phyloP scores from a whole-genome alignment of 164 flowering plant species.

The Cinnamomum micranthum region DNA sequence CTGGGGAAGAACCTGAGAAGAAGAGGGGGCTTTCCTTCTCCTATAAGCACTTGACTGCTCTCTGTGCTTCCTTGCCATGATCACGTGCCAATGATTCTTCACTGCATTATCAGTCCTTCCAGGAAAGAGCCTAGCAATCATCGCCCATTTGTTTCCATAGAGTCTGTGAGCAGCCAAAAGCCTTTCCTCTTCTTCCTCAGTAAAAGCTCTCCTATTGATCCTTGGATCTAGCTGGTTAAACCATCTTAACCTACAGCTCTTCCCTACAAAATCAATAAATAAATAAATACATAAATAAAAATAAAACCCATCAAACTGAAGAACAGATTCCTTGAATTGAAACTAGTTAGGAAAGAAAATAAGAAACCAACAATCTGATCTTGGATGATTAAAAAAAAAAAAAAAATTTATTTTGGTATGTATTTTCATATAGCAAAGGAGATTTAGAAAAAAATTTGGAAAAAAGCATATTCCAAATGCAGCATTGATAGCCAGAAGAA shows the following conservation, averaged over 20 bases:
- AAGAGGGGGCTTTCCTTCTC: constrained; percentile 32
- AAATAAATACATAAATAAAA: too few relatives aligned
- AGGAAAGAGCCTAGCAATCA: constrained; percentile 60
- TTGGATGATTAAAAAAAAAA: not conserved
- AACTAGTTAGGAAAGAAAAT: not conserved
- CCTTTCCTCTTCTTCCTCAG: constrained; percentile 68
- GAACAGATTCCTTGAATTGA: not conserved
- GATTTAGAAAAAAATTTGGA: not conserved
- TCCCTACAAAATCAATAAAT: constrained; percentile 34
- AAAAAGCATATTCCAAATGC: not conserved
- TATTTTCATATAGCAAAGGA: not conserved
- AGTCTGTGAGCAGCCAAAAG: constrained; percentile 58
- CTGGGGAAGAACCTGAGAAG: constrained; percentile 1
- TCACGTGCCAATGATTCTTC: constrained; percentile 77
- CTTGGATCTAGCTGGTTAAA: constrained; percentile 71
- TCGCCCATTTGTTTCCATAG: constrained; percentile 69
- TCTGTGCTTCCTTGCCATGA: constrained; percentile 62
- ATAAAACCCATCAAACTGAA: not conserved
- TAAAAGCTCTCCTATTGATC: constrained; percentile 58
- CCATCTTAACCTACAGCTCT: constrained; percentile 80
- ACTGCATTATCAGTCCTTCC: constrained; percentile 76
- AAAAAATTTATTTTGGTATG: not conserved
- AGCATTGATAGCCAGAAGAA: not conserved
- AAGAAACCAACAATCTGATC: not conserved
- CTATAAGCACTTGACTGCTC: constrained; percentile 40